Conservation (phyloP, 129 eudicot genomes). For the Pseudognaphalium luteoalbum region DNA sequence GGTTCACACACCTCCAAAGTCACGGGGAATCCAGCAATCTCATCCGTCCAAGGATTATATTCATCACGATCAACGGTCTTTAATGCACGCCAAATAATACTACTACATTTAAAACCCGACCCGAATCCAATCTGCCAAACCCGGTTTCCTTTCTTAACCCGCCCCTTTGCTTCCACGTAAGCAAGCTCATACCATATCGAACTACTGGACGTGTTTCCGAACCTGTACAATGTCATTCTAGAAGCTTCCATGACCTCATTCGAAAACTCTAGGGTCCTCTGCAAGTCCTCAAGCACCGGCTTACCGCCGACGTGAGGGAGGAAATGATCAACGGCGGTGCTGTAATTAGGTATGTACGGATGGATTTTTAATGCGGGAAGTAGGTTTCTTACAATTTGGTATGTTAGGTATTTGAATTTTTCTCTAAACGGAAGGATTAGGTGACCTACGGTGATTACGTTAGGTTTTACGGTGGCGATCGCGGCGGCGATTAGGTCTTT, state of each 20-base stretch:
- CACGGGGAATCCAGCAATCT: background rate
- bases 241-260: conserved; percentile 45
- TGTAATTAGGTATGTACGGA: conserved; percentile 49
- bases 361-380: background rate
- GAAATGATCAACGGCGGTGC: conserved; percentile 37
- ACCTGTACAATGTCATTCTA: conserved; percentile 51
- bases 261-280: conserved; percentile 27
- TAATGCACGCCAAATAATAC: background rate
- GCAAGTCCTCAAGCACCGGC: conserved; percentile 42
- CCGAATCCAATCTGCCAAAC: conserved; percentile 8
- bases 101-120: conserved; percentile 9
- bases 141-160: background rate
- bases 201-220: conserved; percentile 50
- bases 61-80: conserved; percentile 2
- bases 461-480: conserved; percentile 23
- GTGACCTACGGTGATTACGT: conserved; percentile 36
- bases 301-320: conserved; percentile 54
- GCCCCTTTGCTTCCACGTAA: conserved; percentile 4
- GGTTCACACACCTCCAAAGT: background rate
- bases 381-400: conserved; percentile 20
- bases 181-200: conserved; percentile 11
- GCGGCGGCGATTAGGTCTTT: conserved; percentile 45
- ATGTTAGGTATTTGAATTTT: conserved; percentile 16
- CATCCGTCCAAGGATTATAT: conserved; percentile 8
- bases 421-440: conserved; percentile 50